Conservation (phyloP, 129 eudicot species). For the Arctium lappa region DNA sequence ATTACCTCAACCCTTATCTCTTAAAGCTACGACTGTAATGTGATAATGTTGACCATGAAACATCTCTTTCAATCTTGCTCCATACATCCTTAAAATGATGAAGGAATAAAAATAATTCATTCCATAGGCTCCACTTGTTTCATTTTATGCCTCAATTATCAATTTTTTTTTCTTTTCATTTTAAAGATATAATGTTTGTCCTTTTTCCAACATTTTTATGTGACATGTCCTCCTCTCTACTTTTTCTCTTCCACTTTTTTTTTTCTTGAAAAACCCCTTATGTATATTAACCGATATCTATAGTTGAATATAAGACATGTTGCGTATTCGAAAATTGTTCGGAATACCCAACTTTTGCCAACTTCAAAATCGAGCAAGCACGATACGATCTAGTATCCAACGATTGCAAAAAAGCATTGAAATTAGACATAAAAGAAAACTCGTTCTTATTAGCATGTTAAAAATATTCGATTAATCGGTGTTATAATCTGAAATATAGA, state of each 20-base stretch:
- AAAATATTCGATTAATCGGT: not conserved
- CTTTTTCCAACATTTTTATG: not conserved
- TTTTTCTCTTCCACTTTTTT: not conserved
- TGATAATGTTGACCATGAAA: constrained; percentile 11
- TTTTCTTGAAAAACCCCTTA: not conserved
- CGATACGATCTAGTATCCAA: not conserved
- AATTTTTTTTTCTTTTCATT: not conserved
- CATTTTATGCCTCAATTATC: constrained; percentile 10
- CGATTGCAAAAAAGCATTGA: not conserved
- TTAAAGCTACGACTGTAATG: not conserved
- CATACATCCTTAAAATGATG: constrained; percentile 19
- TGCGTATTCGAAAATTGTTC: not conserved
- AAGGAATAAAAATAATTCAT: constrained; percentile 6
- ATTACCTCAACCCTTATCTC: too few species aligned
- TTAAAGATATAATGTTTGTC: not conserved
- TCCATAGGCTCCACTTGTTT: constrained; percentile 20
- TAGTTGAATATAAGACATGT: not conserved
- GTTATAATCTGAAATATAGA: not conserved
- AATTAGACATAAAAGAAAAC: not conserved
- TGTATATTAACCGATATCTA: not conserved
- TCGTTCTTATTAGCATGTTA: not conserved
- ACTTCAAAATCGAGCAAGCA: not conserved
- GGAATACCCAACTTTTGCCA: not conserved
- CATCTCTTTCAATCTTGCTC: constrained; percentile 22
- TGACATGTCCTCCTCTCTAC: not conserved